phyloP scores from a whole-genome alignment of 139 green algal species.

The Micromonas commoda region DNA sequence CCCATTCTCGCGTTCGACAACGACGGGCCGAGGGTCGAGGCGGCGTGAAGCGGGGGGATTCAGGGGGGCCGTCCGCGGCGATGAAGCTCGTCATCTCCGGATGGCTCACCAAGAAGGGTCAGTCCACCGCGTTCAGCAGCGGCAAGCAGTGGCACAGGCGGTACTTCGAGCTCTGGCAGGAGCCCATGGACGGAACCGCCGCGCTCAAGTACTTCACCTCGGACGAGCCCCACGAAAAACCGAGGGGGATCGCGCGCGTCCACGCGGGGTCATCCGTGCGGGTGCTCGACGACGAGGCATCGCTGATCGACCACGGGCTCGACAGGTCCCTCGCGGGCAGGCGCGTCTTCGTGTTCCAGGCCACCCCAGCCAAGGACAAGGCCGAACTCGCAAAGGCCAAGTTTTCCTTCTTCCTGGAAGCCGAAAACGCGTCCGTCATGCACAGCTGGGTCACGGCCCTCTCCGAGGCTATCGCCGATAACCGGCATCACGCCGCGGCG shows the following conservation, averaged over 20 bases:
- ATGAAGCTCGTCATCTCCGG: not conserved
- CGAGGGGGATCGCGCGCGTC: not conserved
- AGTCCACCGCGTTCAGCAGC: not conserved
- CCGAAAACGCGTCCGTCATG: not conserved
- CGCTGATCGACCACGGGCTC: not conserved
- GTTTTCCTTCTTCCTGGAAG: no score
- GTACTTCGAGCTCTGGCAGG: not conserved
- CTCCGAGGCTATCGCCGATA: not conserved
- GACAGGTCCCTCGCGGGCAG: not conserved
- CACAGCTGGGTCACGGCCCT: slow-evolving; percentile 12
- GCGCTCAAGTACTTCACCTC: not conserved
- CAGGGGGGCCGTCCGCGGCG: no score
- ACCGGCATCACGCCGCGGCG: not conserved
- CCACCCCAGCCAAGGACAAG: not conserved
- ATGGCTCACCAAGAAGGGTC: not conserved
- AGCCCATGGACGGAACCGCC: no score
- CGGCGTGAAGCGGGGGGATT: no score
- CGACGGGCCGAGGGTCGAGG: no score
- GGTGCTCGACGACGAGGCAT: not conserved
- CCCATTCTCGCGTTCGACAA: no score
- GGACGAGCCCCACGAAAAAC: not conserved
- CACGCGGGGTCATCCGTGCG: not conserved
- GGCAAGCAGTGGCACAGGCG: not conserved
- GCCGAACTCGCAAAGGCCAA: not conserved
- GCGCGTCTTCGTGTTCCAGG: not conserved